Conservation (phyloP, 257 asterid genomes). For the Primulina tabacum region DNA sequence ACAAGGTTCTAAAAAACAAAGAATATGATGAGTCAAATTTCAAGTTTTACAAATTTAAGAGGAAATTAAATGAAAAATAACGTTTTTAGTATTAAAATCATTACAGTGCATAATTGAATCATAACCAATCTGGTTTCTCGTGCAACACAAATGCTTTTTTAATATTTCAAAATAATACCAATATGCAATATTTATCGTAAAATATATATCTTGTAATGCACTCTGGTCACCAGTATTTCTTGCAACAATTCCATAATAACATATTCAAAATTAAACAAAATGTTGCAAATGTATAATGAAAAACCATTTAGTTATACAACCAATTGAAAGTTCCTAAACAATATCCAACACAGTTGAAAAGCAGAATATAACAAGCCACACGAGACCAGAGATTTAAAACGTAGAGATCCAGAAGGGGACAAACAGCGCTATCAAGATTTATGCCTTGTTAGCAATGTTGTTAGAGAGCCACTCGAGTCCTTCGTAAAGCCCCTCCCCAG, state of each 20-base stretch:
- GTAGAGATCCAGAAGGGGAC: constrained; percentile 18
- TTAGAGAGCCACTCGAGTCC: constrained; percentile 65
- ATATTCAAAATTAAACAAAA: neutral
- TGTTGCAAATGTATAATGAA: constrained; percentile 1
- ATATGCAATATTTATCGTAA: neutral
- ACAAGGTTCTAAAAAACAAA: no score
- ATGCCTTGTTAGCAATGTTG: constrained; percentile 60
- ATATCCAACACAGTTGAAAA: constrained; percentile 16
- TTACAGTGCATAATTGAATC: no score
- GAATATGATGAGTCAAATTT: no score
- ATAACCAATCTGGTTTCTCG: no score
- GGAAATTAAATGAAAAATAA: no score
- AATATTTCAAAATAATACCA: neutral
- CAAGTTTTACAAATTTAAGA: no score
- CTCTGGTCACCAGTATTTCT: neutral
- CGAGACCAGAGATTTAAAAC: neutral
- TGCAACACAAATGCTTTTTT: no score
- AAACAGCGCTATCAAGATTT: neutral
- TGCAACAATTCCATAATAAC: neutral
- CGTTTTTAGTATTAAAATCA: no score
- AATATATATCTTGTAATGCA: no score
- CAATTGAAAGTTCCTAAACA: constrained; percentile 31
- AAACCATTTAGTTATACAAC: neutral
- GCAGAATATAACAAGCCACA: constrained; percentile 22
- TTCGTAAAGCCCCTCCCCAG: constrained; percentile 61